Evolutionary conservation across 441 rosid species (phyloP), one percentile per base, ranked within the genome.

Genomic region (Adansonia gregorii): DNA sequence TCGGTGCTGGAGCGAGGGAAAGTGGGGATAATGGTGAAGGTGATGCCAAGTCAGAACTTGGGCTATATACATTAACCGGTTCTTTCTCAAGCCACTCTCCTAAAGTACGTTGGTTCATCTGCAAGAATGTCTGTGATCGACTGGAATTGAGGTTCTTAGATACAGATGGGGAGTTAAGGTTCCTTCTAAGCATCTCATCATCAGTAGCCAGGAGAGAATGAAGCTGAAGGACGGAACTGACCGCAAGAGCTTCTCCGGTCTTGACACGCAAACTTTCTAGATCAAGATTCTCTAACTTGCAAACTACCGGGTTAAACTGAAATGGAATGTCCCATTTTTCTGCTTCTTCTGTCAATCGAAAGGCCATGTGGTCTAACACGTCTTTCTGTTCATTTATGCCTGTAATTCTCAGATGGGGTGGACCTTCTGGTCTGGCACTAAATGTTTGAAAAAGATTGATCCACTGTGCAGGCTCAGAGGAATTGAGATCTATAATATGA

Each of bases 61-160:
- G 78, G 72, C 78, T 76, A 54, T 76, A 83, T 35, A 77, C 41
- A 15, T 78, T 82, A 72, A 72, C 76, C 6, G 78, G 49, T 59
- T 91, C 95, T 84, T 77, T 91, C 88, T 89, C 82, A 15, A 91
- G 91, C 93, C 91, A 89, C 82, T 91, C 92, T 7, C 91, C 91
- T 24, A 88, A 78, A 5, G 90, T 88, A 2, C 83, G 84, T 35
- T 84, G 90, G 79, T 79, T 85, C 84, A 83, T 79, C 65, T 83
- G 82, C 69, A 83, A 60, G 1, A 81, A 84, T 73, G 85, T 84
- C 54, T 81, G 86, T 46, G 74, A 80, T 24, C 59, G 77, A 79
- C 73, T 79, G 63, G 88, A 35, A 59, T 31, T 86, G 31, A 75
- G 74, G 65, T 60, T 81, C 49, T 65, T 86, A n/a, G 85, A 80